A percentile compares a stretch with the other conserved stretches of the same genome.
Conservation (phyloP, 306 rosid species). For the Leucaena leucocephala region DNA sequence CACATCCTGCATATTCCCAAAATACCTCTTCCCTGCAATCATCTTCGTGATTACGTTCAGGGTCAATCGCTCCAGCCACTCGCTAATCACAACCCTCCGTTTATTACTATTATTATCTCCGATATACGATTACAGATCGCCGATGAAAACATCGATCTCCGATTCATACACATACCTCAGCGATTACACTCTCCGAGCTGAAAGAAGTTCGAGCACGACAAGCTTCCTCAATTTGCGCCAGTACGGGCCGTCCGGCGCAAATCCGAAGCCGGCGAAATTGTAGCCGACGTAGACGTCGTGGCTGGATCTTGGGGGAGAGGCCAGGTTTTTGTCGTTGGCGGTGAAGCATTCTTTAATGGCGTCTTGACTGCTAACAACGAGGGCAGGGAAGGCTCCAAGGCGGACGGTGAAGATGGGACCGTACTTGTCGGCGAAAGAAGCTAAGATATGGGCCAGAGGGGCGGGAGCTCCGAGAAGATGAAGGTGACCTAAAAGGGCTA, state of each 20-base stretch:
- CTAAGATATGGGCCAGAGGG: slow-evolving; percentile 48
- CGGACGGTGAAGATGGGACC: slow-evolving; percentile 57
- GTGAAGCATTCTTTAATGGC: slow-evolving; percentile 65
- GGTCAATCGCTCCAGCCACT: slow-evolving; percentile 50
- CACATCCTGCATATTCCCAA: slow-evolving; percentile 39
- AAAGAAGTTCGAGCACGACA: slow-evolving; percentile 47
- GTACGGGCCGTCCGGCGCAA: slow-evolving; percentile 48
- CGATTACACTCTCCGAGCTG: slow-evolving; percentile 46
- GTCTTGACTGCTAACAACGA: slow-evolving; percentile 52
- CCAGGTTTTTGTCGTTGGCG: slow-evolving; percentile 50
- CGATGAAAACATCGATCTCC: slow-evolving; percentile 41
- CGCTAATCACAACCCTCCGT: slow-evolving; percentile 39
- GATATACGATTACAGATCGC: slow-evolving; percentile 20
- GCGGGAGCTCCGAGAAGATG: slow-evolving; percentile 38
- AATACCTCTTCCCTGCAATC: slow-evolving; percentile 60
- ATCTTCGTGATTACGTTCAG: slow-evolving; percentile 47
- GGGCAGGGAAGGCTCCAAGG: slow-evolving; percentile 46
- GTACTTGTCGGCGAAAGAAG: slow-evolving; percentile 49
- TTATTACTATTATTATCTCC: background rate
- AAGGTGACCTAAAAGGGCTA: slow-evolving; percentile 66
- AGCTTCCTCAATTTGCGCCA: slow-evolving; percentile 55
- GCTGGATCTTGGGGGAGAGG: slow-evolving; percentile 47
- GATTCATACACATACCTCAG: slow-evolving; percentile 38
- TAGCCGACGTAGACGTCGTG: slow-evolving; percentile 56
- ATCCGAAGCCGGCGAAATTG: slow-evolving; percentile 55